Conservation (phyloP, 1,284 basidiomycete species). For the Pseudozyma sp. region DNA sequence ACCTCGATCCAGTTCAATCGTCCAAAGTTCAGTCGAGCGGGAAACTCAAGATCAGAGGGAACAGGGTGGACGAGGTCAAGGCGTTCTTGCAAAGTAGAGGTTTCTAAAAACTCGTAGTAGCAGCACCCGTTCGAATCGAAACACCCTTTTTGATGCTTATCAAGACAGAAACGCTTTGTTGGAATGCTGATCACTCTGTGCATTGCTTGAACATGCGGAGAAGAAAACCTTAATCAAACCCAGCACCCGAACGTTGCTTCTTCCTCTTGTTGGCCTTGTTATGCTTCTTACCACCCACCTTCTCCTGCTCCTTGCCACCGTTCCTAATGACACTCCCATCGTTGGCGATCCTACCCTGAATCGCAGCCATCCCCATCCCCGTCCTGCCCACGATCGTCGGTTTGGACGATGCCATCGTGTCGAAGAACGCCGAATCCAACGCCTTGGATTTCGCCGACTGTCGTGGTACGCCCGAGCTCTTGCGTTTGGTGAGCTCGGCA, state of each 20-base stretch:
- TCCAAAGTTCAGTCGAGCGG: constrained; percentile 20
- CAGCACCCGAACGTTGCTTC: constrained; percentile 63
- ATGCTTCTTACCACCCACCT: constrained; percentile 79
- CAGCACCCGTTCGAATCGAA: not conserved
- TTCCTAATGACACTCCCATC: constrained; percentile 65
- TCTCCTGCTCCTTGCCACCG: constrained; percentile 70
- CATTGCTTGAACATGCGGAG: not conserved
- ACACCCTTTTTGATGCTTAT: too few relatives aligned
- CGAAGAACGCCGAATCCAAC: constrained; percentile 88
- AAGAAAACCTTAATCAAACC: constrained; percentile 31
- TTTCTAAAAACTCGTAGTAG: constrained; percentile 12
- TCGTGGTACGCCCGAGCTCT: constrained; percentile 6
- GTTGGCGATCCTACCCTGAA: constrained; percentile 51
- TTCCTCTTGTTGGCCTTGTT: constrained; percentile 81
- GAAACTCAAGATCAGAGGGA: constrained; percentile 47
- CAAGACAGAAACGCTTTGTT: too few relatives aligned
- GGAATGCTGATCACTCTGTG: too few relatives aligned
- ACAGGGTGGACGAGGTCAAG: constrained; percentile 36
- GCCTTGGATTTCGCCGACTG: constrained; percentile 66
- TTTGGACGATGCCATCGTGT: constrained; percentile 76
- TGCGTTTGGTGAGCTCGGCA: constrained; percentile 13
- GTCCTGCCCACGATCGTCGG: constrained; percentile 70
- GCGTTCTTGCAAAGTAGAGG: constrained; percentile 44
- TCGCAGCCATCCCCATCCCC: constrained; percentile 57
- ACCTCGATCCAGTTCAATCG: constrained; percentile 23